Evolutionary conservation across 192 early-diverging fungal species (phyloP), one percentile per base, ranked within the genome.

Genomic region (Phlyctochytrium arcticum): DNA sequence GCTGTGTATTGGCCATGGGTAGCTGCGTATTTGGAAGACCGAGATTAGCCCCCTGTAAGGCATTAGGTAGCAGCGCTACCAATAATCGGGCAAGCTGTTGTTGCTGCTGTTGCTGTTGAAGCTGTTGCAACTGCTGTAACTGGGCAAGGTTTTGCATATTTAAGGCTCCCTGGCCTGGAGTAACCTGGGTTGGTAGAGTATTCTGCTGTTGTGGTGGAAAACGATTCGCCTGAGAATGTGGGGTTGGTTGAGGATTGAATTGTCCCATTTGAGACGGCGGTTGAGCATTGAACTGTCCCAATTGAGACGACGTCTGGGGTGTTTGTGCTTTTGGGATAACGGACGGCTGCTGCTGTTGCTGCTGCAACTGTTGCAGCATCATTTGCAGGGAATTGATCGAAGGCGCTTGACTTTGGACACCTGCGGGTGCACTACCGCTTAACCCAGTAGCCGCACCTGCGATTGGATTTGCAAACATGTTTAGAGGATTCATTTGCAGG

Each of bases 301-400:
- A n/a, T n/a, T n/a, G n/a, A 44, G 39, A n/a, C 39, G 39, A 12
- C 15, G 39, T 44, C 39, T 44, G 39, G 15, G 12, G 39, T 44
- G 50, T 53, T 0, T 12, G 10, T 2, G 50, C 10, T 15, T 10
- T 19, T 12, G 12, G 35, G 17, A 17, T 24, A 2, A 17, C 19
- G 34, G 19, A 31, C 29, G 36, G 53, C 34, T 57, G 63, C 37
- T 65, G 63, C 32, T 66, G 64, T 34, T 66, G 64, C 34, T 68
- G 66, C 33, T 68, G 66, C 42, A 60, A 36, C 47, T 68, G 66
- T 60, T 58, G 57, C n/a, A 60, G 48, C 66, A 68, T 55, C n/a
- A 54, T 54, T 56, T 66, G 64, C 24, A 66, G 44, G 17, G 64
- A 31, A 36, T 66, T 66, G 6, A 48, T 9, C 3, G 49, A 36